These are phyloP conservation scores for Penicillium longicatenatum DNA, from an alignment of 495 filamentous ascomycete species.

Conservation along the genomic window DNA sequence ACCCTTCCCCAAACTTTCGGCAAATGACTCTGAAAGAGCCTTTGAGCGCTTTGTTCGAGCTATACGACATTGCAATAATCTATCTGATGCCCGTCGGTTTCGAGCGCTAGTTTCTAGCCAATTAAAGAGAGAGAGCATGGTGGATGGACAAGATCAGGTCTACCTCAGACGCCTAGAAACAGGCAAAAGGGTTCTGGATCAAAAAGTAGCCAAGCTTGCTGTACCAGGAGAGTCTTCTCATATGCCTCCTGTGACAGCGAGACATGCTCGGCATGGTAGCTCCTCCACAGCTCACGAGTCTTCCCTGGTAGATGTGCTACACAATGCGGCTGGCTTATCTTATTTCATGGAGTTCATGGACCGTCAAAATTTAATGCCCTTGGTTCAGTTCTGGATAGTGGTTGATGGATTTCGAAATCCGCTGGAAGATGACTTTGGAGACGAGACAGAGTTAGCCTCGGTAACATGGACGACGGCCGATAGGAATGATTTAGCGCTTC, in stretches of 20 bases:
- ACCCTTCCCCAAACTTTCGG: conserved; percentile 65
- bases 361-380: conserved; percentile 76
- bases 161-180: conserved; percentile 89
- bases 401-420: conserved; percentile 98
- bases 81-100: conserved; percentile 92
- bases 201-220: conserved; percentile 82
- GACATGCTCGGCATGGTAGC: conserved; percentile 36
- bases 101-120: conserved; percentile 92
- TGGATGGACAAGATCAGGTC: conserved; percentile 77
- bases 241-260: conserved; percentile 34
- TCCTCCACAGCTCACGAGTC: conserved; percentile 65
- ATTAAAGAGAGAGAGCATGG: conserved; percentile 77
- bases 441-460: conserved; percentile 65
- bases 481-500: conserved; percentile 81
- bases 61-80: conserved; percentile 82
- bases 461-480: conserved; percentile 81
- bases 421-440: conserved; percentile 80
- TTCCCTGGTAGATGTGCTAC: conserved; percentile 77
- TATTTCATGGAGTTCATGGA: conserved; percentile 99
- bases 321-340: conserved; percentile 84
- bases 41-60: conserved; percentile 94
- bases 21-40: conserved; percentile 79
- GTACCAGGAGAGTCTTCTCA: conserved; percentile 55
- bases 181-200: conserved; percentile 86
- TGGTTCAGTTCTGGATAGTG: conserved; percentile 98